Percentiles rank a stretch among this genome's conserved stretches.
Evolutionary conservation across 345 rosid genomes (phyloP).

Genomic region (Clausena lansium): DNA sequence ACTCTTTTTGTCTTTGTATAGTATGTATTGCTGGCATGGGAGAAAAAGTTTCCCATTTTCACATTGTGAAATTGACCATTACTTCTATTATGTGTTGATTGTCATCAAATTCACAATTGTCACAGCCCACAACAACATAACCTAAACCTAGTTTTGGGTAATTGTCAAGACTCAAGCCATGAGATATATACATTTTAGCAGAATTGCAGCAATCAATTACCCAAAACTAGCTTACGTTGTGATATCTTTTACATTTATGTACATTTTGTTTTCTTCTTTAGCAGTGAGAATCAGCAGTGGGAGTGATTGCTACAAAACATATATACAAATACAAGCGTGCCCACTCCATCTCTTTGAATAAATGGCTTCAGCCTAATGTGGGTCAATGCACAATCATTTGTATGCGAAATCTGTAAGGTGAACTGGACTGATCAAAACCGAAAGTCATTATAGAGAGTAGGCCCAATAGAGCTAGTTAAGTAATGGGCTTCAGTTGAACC

Average conservation of each 20-base stretch:
- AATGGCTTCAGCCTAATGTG: too few species aligned
- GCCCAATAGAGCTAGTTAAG: neutral
- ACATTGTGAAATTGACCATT: neutral
- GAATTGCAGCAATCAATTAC: too few species aligned
- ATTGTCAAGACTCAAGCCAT: neutral
- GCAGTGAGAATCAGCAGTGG: too few species aligned
- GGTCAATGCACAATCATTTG: too few species aligned
- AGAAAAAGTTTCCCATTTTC: neutral
- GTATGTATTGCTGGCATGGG: neutral
- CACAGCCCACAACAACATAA: neutral
- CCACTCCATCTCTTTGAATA: too few species aligned
- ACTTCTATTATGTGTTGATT: neutral
- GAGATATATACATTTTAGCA: too few species aligned
- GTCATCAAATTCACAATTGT: neutral
- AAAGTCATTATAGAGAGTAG: neutral
- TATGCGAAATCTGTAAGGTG: too few species aligned
- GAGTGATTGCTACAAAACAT: too few species aligned
- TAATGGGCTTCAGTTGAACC: neutral
- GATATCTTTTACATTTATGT: too few species aligned
- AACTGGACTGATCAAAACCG: neutral
- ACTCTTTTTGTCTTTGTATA: neutral
- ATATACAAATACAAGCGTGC: too few species aligned
- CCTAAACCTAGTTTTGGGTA: neutral
- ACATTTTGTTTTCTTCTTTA: too few species aligned
- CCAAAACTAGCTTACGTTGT: too few species aligned